Percentiles rank a stretch among this genome's conserved stretches.
phyloP scores from a whole-genome alignment of 768 basidiomycete genomes.

The Erythrobasidium yunnanense region DNA sequence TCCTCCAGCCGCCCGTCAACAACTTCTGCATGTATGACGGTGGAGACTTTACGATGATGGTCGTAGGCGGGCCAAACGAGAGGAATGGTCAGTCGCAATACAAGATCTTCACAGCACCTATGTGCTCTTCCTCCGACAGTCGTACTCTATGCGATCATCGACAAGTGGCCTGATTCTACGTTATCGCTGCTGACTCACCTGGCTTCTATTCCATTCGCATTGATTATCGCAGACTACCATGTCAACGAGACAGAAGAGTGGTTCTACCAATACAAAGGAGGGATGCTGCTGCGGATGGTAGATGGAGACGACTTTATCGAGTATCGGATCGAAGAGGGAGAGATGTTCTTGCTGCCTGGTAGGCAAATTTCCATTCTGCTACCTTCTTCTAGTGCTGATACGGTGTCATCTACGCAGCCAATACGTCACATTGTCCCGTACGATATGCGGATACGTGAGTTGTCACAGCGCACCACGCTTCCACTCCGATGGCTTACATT shows the following conservation, averaged over 20 bases:
- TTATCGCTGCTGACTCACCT: too few species aligned
- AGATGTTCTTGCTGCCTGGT: constrained; percentile 94
- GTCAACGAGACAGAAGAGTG: constrained; percentile 96
- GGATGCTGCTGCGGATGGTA: constrained; percentile 69
- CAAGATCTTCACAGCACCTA: too few species aligned
- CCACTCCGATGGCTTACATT: too few species aligned
- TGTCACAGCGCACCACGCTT: too few species aligned
- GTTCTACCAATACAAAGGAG: constrained; percentile 95
- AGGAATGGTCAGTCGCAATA: constrained; percentile 50
- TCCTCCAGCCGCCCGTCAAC: constrained; percentile 78
- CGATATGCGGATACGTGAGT: constrained; percentile 82
- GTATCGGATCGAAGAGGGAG: constrained; percentile 81
- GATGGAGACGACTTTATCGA: constrained; percentile 71
- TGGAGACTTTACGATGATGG: constrained; percentile 87
- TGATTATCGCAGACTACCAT: constrained; percentile 61
- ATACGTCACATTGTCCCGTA: constrained; percentile 92
- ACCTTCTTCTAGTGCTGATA: neutral
- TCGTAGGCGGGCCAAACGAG: constrained; percentile 87
- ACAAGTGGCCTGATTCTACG: too few species aligned
- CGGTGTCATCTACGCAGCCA: constrained; percentile 49
- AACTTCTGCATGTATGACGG: constrained; percentile 75
- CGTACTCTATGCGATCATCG: too few species aligned
- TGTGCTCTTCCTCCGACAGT: too few species aligned
- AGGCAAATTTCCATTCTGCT: constrained; percentile 28
- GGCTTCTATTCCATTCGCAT: too few species aligned